Evolutionary conservation across 345 rosid genomes (phyloP).

Genomic region (Kernera saxatilis): DNA sequence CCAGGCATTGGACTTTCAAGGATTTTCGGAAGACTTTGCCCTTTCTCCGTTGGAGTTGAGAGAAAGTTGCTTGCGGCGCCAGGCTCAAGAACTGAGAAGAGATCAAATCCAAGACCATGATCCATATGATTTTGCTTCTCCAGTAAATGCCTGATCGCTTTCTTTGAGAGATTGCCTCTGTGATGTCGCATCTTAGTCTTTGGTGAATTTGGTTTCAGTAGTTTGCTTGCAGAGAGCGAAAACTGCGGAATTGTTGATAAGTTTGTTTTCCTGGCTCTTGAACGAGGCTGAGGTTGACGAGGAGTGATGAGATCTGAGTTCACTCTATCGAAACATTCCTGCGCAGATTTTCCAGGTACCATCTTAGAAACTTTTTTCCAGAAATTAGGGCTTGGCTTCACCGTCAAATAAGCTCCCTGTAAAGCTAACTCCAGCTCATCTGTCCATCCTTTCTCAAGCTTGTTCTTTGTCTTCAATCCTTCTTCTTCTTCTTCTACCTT

Average conservation of each 20-base stretch:
- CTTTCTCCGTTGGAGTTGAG: conserved; percentile 51
- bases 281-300: conserved; percentile 46
- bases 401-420: conserved; percentile 66
- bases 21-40: conserved; percentile 37
- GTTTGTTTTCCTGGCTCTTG: conserved; percentile 41
- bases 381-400: conserved; percentile 69
- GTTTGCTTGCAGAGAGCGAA: conserved; percentile 66
- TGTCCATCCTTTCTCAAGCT: conserved; percentile 52
- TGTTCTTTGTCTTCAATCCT: conserved; percentile 23
- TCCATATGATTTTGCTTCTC: conserved; percentile 48
- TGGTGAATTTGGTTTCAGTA: conserved; percentile 40
- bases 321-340: conserved; percentile 75
- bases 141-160: conserved; percentile 51
- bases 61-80: conserved; percentile 18
- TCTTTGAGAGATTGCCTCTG: conserved; percentile 41
- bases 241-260: conserved; percentile 40
- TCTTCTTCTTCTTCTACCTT: conserved; percentile 15
- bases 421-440: conserved; percentile 61
- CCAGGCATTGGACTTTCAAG: conserved; percentile 34
- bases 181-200: conserved; percentile 34
- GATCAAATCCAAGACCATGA: conserved; percentile 48
- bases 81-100: conserved; percentile 74
- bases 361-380: conserved; percentile 77
- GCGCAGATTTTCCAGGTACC: conserved; percentile 86
- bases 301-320: conserved; percentile 60